Evolutionary conservation across 768 basidiomycete genomes (phyloP).

Genomic region (Coprinellus micaceus): DNA sequence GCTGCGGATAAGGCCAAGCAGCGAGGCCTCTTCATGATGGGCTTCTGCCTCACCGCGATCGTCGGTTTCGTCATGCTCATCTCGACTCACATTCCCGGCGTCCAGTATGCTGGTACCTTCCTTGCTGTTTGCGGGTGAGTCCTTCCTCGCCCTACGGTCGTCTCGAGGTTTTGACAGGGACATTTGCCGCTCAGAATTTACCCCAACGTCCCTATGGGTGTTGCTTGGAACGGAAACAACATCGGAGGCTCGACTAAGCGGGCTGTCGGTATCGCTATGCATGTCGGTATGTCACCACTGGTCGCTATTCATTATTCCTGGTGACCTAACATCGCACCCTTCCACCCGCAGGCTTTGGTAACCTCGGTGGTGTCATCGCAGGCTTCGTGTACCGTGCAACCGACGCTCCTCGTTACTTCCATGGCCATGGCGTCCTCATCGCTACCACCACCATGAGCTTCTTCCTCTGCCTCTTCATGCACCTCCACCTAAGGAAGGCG

Average conservation of each 20-base stretch:
- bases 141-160: background rate
- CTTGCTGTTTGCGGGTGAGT: slow-evolving; percentile 28
- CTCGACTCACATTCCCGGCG: slow-evolving; percentile 22
- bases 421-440: slow-evolving; percentile 28
- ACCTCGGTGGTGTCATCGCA: slow-evolving; percentile 29
- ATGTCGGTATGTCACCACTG: slow-evolving; percentile 23
- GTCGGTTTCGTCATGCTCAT: slow-evolving; percentile 26
- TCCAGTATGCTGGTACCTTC: slow-evolving; percentile 30
- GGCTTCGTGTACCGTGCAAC: slow-evolving; percentile 25
- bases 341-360: slow-evolving; percentile 23
- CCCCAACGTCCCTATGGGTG: slow-evolving; percentile 30
- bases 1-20: slow-evolving; percentile 22
- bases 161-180: background rate
- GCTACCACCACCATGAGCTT: slow-evolving; percentile 26
- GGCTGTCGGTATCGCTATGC: slow-evolving; percentile 33
- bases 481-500: slow-evolving; percentile 23
- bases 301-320: no score
- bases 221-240: slow-evolving; percentile 34
- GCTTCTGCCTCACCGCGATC: slow-evolving; percentile 23
- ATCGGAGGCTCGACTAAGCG: slow-evolving; percentile 32
- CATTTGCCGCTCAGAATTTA: slow-evolving; percentile 22
- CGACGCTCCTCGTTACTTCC: slow-evolving; percentile 29
- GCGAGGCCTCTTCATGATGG: slow-evolving; percentile 28
- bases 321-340: background rate
- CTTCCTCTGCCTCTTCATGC: slow-evolving; percentile 23